Evolutionary conservation across 768 basidiomycete genomes (phyloP).

Genomic region (Boletellus sp.): DNA sequence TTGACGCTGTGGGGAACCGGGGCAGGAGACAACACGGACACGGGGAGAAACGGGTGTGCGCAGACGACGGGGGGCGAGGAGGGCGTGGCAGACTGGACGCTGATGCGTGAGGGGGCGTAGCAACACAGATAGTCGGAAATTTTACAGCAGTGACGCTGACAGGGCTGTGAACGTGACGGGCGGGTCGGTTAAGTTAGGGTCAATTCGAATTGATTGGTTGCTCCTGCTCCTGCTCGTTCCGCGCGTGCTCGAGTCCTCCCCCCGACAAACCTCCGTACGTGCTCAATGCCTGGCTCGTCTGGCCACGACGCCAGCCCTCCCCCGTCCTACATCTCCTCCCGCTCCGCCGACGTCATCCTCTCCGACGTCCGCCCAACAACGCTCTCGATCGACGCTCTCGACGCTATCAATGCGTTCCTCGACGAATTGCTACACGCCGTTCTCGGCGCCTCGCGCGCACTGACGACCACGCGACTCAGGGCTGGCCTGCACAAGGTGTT

Average conservation of each 20-base stretch:
- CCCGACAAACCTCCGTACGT: conserved; percentile 1
- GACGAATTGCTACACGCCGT: conserved; percentile 82
- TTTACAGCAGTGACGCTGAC: not conserved
- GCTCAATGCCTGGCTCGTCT: conserved; percentile 44
- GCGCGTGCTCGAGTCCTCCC: conserved; percentile 8
- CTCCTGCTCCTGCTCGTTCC: conserved; percentile 11
- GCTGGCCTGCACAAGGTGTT: conserved; percentile 66
- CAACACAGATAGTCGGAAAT: not conserved
- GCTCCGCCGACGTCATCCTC: conserved; percentile 87
- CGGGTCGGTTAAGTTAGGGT: conserved; percentile 17
- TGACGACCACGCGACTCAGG: conserved; percentile 72
- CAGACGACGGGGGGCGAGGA: conserved; percentile 12
- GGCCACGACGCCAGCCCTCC: conserved; percentile 39
- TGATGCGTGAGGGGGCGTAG: not conserved
- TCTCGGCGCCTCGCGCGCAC: conserved; percentile 60
- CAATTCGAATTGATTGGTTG: conserved; percentile 3
- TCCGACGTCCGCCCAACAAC: conserved; percentile 92
- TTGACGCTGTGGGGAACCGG: conserved; percentile 45
- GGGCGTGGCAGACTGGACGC: conserved; percentile 21
- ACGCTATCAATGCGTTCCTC: conserved; percentile 72
- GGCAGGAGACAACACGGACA: not conserved
- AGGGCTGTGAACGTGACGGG: conserved; percentile 8
- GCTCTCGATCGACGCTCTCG: conserved; percentile 74
- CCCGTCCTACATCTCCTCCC: conserved; percentile 75
- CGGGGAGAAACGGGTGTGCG: conserved; percentile 16